Base-by-base conservation (phyloP, 2,329 filamentous ascomycete species). In the Saccharata proteae region DNA sequence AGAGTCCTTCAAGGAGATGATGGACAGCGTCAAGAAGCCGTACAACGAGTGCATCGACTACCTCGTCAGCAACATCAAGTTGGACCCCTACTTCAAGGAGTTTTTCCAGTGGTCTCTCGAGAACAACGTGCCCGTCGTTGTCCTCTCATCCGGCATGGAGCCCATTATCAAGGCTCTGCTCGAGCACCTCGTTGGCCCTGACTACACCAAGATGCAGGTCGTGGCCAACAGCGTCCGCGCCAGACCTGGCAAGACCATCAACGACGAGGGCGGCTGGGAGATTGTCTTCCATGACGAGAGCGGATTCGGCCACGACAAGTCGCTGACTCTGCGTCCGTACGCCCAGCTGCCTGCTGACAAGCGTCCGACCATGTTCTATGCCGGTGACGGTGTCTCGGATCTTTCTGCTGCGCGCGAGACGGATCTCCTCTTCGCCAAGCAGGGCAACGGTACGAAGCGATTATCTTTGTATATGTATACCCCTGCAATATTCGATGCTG, bases 251-350 rank as follows among this genome's bases (percentile, higher is more conserved):
- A 78, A 83, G 68, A 67, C 60, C 45, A 79, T 92, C 51, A 78
- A 90, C 44, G 73, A 84, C 30, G 73, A 80, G 50, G 74, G 73
- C 12, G 88, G 85, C 17, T 98, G 90, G 90, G 65, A 78, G 48
- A 88, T 98, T 45, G 65, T 73, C 36, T 98, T 78, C 59, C 85
- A 84, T 49, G 86, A 98, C 52, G 83, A 88, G 38, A 35, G 80
- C 50, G 69, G 77, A 36, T 92, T 92, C 47, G 90, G 90, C n/a
- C 90, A 98, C 53, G 88, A 98, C 67, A 98, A 98, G 71, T 86
- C 79, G 16, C 65, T 88, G 32, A 83, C 90, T 52, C 84, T 98
- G 47, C 75, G 82, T 42, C 84, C 84, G 30, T 96, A 96, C 59
- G 77, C 79, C 3, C 66, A 74, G 16, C 65, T 93, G 25, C 75